phyloP scores from a whole-genome alignment of 352 stramenopile species.

The Phytophthora fragariae region DNA sequence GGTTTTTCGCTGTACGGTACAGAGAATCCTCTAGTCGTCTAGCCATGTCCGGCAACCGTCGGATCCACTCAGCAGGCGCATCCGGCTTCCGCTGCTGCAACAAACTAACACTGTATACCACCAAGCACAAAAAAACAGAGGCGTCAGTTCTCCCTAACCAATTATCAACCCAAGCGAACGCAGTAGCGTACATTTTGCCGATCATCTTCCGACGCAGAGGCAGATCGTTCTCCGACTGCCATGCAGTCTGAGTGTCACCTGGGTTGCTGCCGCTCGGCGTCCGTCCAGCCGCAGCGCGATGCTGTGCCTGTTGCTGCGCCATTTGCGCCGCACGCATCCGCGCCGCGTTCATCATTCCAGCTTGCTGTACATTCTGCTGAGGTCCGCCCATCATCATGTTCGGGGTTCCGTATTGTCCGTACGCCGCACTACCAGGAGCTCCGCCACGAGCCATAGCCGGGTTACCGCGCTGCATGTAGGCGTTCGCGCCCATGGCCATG shows the following conservation, averaged over 20 bases:
- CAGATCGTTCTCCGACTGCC: conserved; percentile 90
- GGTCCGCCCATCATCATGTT: conserved; percentile 67
- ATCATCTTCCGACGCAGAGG: conserved; percentile 91
- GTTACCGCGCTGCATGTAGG: conserved; percentile 75
- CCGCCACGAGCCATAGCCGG: conserved; percentile 64
- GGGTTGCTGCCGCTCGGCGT: conserved; percentile 40
- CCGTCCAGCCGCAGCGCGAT: conserved; percentile 52
- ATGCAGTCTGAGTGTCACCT: conserved; percentile 68
- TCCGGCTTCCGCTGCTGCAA: conserved; percentile 97
- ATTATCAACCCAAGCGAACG: not conserved
- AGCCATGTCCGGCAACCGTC: conserved; percentile 98
- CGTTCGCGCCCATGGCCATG: conserved; percentile 60
- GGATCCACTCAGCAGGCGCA: conserved; percentile 96
- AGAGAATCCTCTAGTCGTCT: conserved; percentile 97
- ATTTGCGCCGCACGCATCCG: conserved; percentile 60
- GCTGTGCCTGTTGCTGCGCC: conserved; percentile 56
- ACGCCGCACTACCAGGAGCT: conserved; percentile 48
- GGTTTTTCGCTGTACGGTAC: conserved; percentile 93
- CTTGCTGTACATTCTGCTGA: conserved; percentile 43
- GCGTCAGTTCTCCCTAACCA: not conserved
- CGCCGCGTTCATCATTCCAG: conserved; percentile 49
- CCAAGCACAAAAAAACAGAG: conserved; percentile 11
- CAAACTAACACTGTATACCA: conserved; percentile 87
- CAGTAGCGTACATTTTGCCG: conserved; percentile 85
- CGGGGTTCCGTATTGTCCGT: conserved; percentile 66